Percentiles rank a stretch among this genome's conserved stretches.
Conservation (phyloP, 345 rosid species). For the Arabis hirsuta region DNA sequence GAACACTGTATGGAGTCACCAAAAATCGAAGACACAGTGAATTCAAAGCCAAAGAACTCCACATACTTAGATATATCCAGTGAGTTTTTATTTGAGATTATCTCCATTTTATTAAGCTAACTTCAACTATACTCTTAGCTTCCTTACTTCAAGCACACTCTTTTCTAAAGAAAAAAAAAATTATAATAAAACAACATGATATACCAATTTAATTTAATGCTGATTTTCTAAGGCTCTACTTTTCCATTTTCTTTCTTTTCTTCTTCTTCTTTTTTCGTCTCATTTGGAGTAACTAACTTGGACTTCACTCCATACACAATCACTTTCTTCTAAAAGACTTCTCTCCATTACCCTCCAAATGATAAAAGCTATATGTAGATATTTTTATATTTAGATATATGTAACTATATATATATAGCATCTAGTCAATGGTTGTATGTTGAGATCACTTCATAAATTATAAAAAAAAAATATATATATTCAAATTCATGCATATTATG, state of each 20-base stretch:
- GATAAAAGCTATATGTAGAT: slow-evolving; percentile 28
- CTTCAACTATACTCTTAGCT: slow-evolving; percentile 43
- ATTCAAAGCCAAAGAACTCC: slow-evolving; percentile 24
- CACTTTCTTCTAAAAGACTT: slow-evolving; percentile 44
- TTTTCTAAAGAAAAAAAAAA: slow-evolving; percentile 1
- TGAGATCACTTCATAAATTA: slow-evolving; percentile 26
- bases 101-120: slow-evolving; percentile 32
- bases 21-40: slow-evolving; percentile 33
- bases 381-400: not conserved
- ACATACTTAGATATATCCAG: slow-evolving; percentile 19
- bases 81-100: slow-evolving; percentile 30
- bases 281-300: slow-evolving; percentile 44
- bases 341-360: slow-evolving; percentile 37
- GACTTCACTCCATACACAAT: slow-evolving; percentile 44
- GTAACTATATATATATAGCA: not conserved
- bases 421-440: slow-evolving; percentile 24
- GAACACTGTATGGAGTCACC: slow-evolving; percentile 14
- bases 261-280: slow-evolving; percentile 3
- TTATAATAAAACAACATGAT: slow-evolving; percentile 13
- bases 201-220: slow-evolving; percentile 32
- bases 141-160: slow-evolving; percentile 46
- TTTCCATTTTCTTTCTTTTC: slow-evolving; percentile 28
- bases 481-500: not conserved
- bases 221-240: slow-evolving; percentile 43
- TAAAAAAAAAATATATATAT: not conserved